Evolutionary conservation across 2,329 filamentous ascomycete genomes (phyloP).

Genomic region (Geosmithia putterillii): DNA sequence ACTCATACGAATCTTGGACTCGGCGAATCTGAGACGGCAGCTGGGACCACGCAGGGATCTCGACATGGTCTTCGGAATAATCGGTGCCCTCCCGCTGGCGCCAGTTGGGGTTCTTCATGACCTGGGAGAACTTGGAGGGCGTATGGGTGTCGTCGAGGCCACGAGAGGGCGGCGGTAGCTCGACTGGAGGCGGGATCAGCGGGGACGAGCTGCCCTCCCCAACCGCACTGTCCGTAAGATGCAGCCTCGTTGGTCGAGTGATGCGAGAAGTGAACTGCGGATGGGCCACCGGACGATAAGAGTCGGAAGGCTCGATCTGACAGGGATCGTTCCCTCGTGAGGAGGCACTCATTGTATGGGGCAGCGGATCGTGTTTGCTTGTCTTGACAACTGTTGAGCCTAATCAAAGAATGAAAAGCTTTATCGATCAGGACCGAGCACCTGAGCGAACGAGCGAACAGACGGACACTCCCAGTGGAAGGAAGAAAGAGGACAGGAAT

Average conservation of each 20-base stretch:
- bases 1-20: neutral
- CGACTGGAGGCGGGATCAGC: too few species aligned
- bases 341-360: neutral
- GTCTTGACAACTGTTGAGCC: too few species aligned
- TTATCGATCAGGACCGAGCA: too few species aligned
- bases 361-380: too few species aligned
- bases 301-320: neutral
- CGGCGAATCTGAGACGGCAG: neutral
- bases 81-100: slow-evolving; percentile 2
- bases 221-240: neutral
- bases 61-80: neutral
- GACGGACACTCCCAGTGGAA: too few species aligned
- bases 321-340: neutral
- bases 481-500: too few species aligned
- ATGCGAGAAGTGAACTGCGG: neutral
- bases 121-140: slow-evolving; percentile 13
- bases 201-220: too few species aligned
- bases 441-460: too few species aligned
- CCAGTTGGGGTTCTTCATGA: slow-evolving; percentile 23
- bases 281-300: neutral
- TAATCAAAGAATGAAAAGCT: too few species aligned
- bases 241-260: neutral
- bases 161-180: too few species aligned
- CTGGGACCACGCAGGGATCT: neutral
- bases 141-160: slow-evolving; percentile 6